Evolutionary conservation across 768 basidiomycete genomes (phyloP), one percentile per base, ranked within the genome.

Genomic region (Termitomyces eurrhizus): DNA sequence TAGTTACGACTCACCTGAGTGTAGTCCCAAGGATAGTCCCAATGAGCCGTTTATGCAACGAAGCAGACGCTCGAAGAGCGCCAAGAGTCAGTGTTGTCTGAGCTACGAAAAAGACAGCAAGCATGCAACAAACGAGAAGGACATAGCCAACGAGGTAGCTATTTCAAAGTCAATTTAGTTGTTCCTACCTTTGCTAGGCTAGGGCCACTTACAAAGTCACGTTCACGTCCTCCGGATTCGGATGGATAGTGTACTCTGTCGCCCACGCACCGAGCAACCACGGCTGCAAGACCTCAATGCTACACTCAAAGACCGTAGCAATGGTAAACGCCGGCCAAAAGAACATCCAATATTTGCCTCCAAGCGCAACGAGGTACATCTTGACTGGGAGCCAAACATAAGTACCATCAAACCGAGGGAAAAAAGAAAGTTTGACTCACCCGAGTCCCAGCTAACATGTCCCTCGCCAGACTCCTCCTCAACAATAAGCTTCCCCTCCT

Each of bases 391-490:
- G 12, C 3, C 8, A 35, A 9, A 9, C n/a, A 41, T 54, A 5
- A 39, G 24, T 9, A 44, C 16, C 53, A 16, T 8, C 24, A 26
- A 12, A 2, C 39, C 8, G 21, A 21, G 21, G 21, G 26, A 24
- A n/a, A 12, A 6, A 12, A 45, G 29, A 24, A 36, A 21, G 0
- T 13, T 37, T 2, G 21, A 64, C 65, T 60, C 68, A 70, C 77
- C 61, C 36, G 81, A 73, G n/a, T 72, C 60, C 79, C 80, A 83
- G 46, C 81, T 79, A 33, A 88, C 80, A 60, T 81, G 82, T 0
- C 87, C 86, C 56, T 80, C 77, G 1, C 74, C 78, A 45, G 87
- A 77, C 66, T 90, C 88, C 67, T 90, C 88, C 0, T 79, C 81
- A 3, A 86, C 70, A 41, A 88, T 80, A 9, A 89, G 76, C 65